Conservation (phyloP, 208 protist genomes). For the Trypanosoma congolense region DNA sequence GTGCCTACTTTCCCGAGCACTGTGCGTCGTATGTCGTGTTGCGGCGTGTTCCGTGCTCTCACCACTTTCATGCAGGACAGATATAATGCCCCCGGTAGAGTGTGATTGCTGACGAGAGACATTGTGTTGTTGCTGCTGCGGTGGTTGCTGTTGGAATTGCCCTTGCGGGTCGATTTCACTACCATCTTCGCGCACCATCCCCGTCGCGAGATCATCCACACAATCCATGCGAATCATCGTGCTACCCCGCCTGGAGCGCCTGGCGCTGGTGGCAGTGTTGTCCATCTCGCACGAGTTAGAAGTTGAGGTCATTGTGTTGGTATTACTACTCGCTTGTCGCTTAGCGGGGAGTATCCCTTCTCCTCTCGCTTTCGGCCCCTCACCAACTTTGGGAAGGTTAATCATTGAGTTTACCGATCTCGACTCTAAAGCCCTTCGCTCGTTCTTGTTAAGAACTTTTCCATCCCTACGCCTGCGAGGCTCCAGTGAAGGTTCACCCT, state of each 20-base stretch:
- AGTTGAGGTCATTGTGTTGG: neutral
- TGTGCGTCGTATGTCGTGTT: neutral
- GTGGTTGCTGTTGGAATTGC: neutral
- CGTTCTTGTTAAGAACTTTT: neutral
- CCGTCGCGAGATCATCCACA: conserved; percentile 4
- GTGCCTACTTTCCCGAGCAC: too few species aligned
- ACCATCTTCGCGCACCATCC: neutral
- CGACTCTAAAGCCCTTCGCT: neutral
- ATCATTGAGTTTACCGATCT: neutral
- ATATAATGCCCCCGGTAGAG: neutral
- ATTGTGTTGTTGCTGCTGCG: neutral
- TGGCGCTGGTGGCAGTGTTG: neutral
- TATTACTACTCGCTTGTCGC: neutral
- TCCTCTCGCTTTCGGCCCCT: neutral
- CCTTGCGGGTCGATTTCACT: neutral
- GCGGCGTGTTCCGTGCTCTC: neutral
- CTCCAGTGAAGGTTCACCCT: neutral
- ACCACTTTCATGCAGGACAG: neutral
- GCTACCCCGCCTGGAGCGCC: neutral
- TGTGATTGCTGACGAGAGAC: neutral
- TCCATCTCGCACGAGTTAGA: neutral
- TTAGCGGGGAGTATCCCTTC: neutral
- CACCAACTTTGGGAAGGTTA: neutral
- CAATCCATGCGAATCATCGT: conserved; percentile 4
- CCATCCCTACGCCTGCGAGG: neutral